Conservation (phyloP, 1,139 yeast genomes). For the Saccharomycopsis hybrid region DNA sequence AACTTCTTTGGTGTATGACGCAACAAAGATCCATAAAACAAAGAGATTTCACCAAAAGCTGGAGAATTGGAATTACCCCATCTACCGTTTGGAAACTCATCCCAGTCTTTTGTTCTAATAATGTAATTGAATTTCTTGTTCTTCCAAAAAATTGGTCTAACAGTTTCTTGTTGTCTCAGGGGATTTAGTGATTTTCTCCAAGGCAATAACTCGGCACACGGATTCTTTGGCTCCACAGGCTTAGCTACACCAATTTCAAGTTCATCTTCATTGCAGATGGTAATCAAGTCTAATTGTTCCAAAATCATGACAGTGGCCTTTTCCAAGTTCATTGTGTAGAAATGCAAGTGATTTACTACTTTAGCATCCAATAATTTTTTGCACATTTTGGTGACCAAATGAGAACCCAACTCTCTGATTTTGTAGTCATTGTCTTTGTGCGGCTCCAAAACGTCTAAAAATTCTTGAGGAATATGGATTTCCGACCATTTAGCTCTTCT, state of each 20-base stretch:
- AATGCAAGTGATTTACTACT: conserved; percentile 77
- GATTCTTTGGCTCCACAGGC: too few species aligned
- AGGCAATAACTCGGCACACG: conserved; percentile 41
- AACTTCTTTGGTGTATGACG: conserved; percentile 78
- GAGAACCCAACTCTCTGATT: conserved; percentile 83
- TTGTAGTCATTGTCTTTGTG: conserved; percentile 84
- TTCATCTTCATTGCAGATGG: conserved; percentile 26
- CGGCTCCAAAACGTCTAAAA: conserved; percentile 67
- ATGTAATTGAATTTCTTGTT: conserved; percentile 87
- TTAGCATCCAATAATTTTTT: conserved; percentile 63
- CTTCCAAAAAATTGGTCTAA: conserved; percentile 95
- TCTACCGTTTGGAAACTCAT: conserved; percentile 91
- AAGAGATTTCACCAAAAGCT: conserved; percentile 82
- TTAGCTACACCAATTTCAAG: conserved; percentile 23
- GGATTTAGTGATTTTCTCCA: conserved; percentile 91
- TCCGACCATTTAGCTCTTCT: conserved; percentile 96
- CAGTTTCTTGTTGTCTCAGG: conserved; percentile 71
- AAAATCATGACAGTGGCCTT: conserved; percentile 84
- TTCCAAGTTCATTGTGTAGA: conserved; percentile 95
- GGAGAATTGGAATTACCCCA: conserved; percentile 95
- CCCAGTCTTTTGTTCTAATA: conserved; percentile 89
- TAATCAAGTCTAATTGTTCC: conserved; percentile 60
- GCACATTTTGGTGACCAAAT: conserved; percentile 82
- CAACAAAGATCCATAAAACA: conserved; percentile 69
- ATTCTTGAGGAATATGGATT: conserved; percentile 68